Evolutionary conservation across 192 early-diverging fungal species (phyloP).

Genomic region (Podila minutissima): DNA sequence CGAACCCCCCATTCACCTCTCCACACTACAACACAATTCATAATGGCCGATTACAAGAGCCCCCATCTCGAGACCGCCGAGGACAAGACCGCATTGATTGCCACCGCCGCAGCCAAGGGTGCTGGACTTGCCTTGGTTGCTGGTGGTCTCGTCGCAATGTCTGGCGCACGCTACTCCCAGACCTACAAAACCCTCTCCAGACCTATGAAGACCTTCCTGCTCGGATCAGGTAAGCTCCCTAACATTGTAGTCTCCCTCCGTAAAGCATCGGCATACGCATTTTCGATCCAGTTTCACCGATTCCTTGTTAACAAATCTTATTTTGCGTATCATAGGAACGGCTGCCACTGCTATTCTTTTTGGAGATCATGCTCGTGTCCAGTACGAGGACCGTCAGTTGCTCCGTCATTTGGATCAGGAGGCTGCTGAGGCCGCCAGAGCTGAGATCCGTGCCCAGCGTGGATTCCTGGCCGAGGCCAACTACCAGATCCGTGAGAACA

Average conservation of each 20-base stretch:
- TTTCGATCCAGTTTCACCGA: background rate
- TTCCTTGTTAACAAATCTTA: background rate
- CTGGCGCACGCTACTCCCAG: constrained; percentile 38
- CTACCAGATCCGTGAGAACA: constrained; percentile 47
- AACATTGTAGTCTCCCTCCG: background rate
- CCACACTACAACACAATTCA: background rate
- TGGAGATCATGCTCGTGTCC: constrained; percentile 43
- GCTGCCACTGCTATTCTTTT: constrained; percentile 37
- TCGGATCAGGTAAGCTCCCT: constrained; percentile 29
- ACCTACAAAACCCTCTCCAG: constrained; percentile 32
- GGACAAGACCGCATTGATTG: constrained; percentile 30
- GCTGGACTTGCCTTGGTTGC: constrained; percentile 42
- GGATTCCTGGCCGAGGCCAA: constrained; percentile 33
- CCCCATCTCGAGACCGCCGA: constrained; percentile 3
- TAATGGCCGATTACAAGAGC: constrained; percentile 11
- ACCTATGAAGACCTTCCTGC: constrained; percentile 45
- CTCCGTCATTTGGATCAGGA: constrained; percentile 48
- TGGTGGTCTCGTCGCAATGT: constrained; percentile 29
- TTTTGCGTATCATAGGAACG: constrained; percentile 11
- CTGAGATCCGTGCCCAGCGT: constrained; percentile 40
- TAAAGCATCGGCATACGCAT: too few relatives aligned
- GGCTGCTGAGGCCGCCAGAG: constrained; percentile 32
- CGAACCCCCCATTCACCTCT: background rate
- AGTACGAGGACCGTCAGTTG: constrained; percentile 40
- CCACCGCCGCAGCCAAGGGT: constrained; percentile 41